Conservation (phyloP, 352 stramenopile genomes). For the Phytopythium chamaehyphon region DNA sequence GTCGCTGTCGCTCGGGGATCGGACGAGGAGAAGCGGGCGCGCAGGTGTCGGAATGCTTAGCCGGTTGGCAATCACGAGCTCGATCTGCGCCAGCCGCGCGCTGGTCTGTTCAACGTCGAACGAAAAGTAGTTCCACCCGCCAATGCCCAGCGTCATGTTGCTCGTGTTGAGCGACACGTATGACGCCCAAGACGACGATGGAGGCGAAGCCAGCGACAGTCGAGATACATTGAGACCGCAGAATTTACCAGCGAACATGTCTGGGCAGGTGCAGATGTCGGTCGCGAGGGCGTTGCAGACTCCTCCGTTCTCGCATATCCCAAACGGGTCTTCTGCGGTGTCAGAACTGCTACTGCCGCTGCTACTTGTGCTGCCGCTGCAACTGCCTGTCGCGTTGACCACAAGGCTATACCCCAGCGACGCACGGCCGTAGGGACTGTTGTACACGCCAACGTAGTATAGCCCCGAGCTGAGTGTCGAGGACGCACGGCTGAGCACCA, state of each 20-base stretch:
- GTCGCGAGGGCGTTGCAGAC: slow-evolving; percentile 45
- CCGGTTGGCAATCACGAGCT: slow-evolving; percentile 40
- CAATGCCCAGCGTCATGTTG: slow-evolving; percentile 28
- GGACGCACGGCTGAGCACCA: slow-evolving; percentile 48
- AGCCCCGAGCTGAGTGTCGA: slow-evolving; percentile 67
- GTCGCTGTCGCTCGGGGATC: slow-evolving; percentile 35
- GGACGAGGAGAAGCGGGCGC: slow-evolving; percentile 54
- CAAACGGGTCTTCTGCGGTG: slow-evolving; percentile 10
- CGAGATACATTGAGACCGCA: slow-evolving; percentile 33
- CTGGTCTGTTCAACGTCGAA: slow-evolving; percentile 52
- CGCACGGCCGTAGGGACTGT: slow-evolving; percentile 54
- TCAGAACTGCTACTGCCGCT: background rate
- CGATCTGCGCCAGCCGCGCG: slow-evolving; percentile 43
- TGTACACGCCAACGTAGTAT: slow-evolving; percentile 76
- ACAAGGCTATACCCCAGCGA: slow-evolving; percentile 46
- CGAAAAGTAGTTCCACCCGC: slow-evolving; percentile 56
- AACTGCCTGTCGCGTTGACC: slow-evolving; percentile 50
- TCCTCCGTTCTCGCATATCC: slow-evolving; percentile 41
- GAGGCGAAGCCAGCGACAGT: slow-evolving; percentile 4
- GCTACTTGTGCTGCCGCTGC: slow-evolving; percentile 14
- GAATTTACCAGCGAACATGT: slow-evolving; percentile 32
- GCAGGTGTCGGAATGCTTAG: slow-evolving; percentile 31
- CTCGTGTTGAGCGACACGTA: slow-evolving; percentile 24
- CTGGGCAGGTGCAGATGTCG: slow-evolving; percentile 43
- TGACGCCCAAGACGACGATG: slow-evolving; percentile 6